Percentiles rank a stretch among this genome's conserved stretches.
phyloP scores from a whole-genome alignment of 805 yeast species.

The Cyberlindnera mississippiensis region DNA sequence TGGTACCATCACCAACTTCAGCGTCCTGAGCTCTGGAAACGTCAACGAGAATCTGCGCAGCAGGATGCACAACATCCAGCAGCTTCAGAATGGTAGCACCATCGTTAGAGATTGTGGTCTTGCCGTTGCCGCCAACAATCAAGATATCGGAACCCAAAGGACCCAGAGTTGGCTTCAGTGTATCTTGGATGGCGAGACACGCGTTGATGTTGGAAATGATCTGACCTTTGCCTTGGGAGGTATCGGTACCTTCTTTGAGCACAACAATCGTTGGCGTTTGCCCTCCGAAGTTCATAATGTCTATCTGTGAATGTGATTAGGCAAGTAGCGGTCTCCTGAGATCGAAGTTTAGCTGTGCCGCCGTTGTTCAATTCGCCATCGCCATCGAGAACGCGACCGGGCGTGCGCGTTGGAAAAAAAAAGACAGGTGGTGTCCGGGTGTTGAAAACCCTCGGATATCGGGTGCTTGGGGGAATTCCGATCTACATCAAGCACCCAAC shows the following conservation, averaged over 20 bases:
- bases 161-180: slow-evolving; percentile 90
- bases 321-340: no score
- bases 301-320: not conserved
- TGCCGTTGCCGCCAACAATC: slow-evolving; percentile 77
- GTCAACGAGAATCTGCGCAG: slow-evolving; percentile 93
- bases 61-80: slow-evolving; percentile 96
- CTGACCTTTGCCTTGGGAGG: slow-evolving; percentile 96
- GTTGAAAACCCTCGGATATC: not conserved
- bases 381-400: slow-evolving; percentile 6
- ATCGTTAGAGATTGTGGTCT: slow-evolving; percentile 94
- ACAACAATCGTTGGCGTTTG: slow-evolving; percentile 99
- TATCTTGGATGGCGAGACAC: slow-evolving; percentile 94
- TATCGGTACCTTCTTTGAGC: slow-evolving; percentile 94
- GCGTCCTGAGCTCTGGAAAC: slow-evolving; percentile 96
- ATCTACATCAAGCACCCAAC: no score
- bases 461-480: no score
- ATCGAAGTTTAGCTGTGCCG: no score
- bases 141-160: slow-evolving; percentile 96
- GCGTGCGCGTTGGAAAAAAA: not conserved
- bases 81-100: slow-evolving; percentile 95
- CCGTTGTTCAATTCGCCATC: not conserved
- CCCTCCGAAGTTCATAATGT: slow-evolving; percentile 75
- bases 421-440: not conserved
- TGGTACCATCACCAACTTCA: slow-evolving; percentile 98
- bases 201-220: slow-evolving; percentile 94